Conservation (phyloP, 129 eudicot species). For the Glebionis coronaria region DNA sequence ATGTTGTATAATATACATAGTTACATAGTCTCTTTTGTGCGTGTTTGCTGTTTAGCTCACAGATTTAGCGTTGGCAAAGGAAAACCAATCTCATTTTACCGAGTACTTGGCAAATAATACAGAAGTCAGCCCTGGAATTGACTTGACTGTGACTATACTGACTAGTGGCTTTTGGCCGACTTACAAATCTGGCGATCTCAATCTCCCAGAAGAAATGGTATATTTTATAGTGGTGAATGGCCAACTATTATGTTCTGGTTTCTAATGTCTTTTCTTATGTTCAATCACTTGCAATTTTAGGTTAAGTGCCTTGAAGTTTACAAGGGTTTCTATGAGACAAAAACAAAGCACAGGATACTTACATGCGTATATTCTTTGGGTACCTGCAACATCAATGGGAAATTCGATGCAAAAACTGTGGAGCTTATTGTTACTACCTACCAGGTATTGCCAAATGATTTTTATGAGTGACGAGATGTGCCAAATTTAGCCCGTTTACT, state of each 20-base stretch:
- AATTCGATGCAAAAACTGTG: conserved; percentile 64
- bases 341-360: conserved; percentile 73
- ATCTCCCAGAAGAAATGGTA: conserved; percentile 76
- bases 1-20: neutral
- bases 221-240: neutral
- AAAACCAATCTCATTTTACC: conserved; percentile 58
- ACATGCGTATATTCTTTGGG: conserved; percentile 88
- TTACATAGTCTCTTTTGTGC: neutral
- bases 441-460: conserved; percentile 39
- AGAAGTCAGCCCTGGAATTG: conserved; percentile 50
- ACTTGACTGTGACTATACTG: conserved; percentile 63
- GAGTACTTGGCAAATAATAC: conserved; percentile 47
- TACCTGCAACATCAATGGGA: conserved; percentile 74
- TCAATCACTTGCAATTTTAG: conserved; percentile 23
- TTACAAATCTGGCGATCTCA: conserved; percentile 70
- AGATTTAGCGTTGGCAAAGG: conserved; percentile 70
- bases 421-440: conserved; percentile 76
- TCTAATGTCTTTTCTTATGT: neutral
- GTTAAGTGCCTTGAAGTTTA: conserved; percentile 82
- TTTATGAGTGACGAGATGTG: neutral
- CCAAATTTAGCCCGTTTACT: neutral
- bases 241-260: neutral
- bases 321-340: conserved; percentile 66
- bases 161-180: conserved; percentile 84
- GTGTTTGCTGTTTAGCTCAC: conserved; percentile 44